Conservation (phyloP, 805 yeast species). For the Kodamaea neixiangensis region DNA sequence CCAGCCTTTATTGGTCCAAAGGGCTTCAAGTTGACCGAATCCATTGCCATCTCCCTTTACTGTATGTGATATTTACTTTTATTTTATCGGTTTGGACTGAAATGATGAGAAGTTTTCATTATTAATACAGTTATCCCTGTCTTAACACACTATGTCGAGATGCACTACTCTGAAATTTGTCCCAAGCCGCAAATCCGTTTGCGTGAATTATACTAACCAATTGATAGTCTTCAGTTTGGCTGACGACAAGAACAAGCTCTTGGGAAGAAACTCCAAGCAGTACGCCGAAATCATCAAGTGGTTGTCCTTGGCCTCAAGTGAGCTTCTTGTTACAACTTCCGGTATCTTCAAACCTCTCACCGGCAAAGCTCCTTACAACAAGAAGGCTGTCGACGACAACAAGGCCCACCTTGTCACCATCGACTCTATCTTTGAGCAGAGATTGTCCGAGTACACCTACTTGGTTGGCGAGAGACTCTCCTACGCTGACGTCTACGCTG, state of each 20-base stretch:
- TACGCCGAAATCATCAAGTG: slow-evolving; percentile 71
- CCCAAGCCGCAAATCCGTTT: neutral
- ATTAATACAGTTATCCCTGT: slow-evolving; percentile 81
- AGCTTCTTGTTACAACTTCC: slow-evolving; percentile 48
- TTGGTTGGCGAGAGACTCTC: slow-evolving; percentile 50
- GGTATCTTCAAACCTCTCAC: slow-evolving; percentile 57
- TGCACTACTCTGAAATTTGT: slow-evolving; percentile 49
- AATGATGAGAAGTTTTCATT: slow-evolving; percentile 58
- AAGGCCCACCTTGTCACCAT: slow-evolving; percentile 28
- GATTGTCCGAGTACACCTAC: slow-evolving; percentile 45
- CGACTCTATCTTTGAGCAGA: slow-evolving; percentile 27
- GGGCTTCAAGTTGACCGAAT: slow-evolving; percentile 73
- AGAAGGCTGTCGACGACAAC: slow-evolving; percentile 59
- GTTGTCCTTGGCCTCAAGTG: slow-evolving; percentile 75
- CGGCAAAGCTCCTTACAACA: slow-evolving; percentile 77
- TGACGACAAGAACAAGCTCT: slow-evolving; percentile 47
- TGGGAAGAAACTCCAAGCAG: slow-evolving; percentile 67
- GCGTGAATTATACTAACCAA: slow-evolving; percentile 18
- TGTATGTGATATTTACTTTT: slow-evolving; percentile 38
- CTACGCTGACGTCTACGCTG: slow-evolving; percentile 46
- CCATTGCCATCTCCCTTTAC: slow-evolving; percentile 63
- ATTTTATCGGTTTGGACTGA: slow-evolving; percentile 13
- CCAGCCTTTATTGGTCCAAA: slow-evolving; percentile 73
- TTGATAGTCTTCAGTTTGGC: slow-evolving; percentile 47
- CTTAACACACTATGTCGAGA: slow-evolving; percentile 78